Conservation (phyloP, 2,329 filamentous ascomycete genomes). For the Curvularia sp. region DNA sequence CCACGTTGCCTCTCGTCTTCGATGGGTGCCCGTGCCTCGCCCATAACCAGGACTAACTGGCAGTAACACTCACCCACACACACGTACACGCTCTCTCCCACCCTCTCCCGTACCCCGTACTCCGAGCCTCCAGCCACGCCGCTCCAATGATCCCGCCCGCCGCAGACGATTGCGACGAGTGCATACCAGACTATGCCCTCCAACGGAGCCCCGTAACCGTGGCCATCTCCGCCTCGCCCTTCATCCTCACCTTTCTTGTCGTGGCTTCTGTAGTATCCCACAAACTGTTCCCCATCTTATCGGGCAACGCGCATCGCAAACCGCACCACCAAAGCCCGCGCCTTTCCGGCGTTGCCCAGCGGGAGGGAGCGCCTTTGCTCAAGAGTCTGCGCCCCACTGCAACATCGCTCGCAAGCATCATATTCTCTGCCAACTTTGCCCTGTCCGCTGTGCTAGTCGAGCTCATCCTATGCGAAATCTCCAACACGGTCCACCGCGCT, state of each 20-base stretch:
- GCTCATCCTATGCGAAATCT: constrained; percentile 83
- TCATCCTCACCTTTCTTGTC: constrained; percentile 72
- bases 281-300: constrained; percentile 76
- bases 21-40: constrained; percentile 35
- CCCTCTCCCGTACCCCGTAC: constrained; percentile 12
- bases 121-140: constrained; percentile 4
- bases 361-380: constrained; percentile 34
- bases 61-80: constrained; percentile 26
- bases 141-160: constrained; percentile 44
- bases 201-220: constrained; percentile 57
- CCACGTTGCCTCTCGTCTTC: constrained; percentile 25
- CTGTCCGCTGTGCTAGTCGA: constrained; percentile 80
- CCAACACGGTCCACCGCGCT: constrained; percentile 72
- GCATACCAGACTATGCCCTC: constrained; percentile 61
- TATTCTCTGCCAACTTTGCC: constrained; percentile 79
- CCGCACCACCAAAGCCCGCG: constrained; percentile 69
- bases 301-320: constrained; percentile 63
- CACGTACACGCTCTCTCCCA: not conserved
- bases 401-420: constrained; percentile 62
- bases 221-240: constrained; percentile 70
- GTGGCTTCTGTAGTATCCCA: constrained; percentile 69
- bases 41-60: constrained; percentile 27
- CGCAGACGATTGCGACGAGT: constrained; percentile 64
- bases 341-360: constrained; percentile 55
- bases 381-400: constrained; percentile 51